Evolutionary conservation across 2,329 filamentous ascomycete genomes (phyloP).

Genomic region (Geoglossum cookeanum): DNA sequence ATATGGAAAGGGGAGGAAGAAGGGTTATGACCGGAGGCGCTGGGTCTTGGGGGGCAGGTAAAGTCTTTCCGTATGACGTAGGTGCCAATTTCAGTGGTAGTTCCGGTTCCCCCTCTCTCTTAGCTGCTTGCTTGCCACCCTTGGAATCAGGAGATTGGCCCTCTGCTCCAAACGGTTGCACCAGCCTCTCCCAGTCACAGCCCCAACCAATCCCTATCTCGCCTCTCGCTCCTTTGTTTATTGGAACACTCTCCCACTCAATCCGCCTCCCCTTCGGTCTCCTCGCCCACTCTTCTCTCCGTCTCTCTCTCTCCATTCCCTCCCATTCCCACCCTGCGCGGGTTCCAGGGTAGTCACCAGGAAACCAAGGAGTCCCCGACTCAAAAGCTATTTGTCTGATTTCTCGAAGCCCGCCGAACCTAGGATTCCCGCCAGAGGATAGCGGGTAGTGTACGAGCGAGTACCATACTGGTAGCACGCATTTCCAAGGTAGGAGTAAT

Average conservation of each 20-base stretch:
- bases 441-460: constrained; percentile 66
- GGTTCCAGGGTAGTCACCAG: constrained; percentile 65
- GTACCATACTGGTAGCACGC: constrained; percentile 71
- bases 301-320: constrained; percentile 37
- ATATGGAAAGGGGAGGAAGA: background rate
- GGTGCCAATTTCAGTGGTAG: background rate
- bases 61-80: background rate
- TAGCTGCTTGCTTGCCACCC: background rate
- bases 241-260: constrained; percentile 53
- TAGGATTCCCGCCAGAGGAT: constrained; percentile 58
- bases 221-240: constrained; percentile 56
- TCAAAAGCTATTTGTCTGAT: constrained; percentile 68
- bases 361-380: constrained; percentile 61
- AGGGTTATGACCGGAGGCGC: background rate
- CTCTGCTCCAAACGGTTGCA: constrained; percentile 11
- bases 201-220: constrained; percentile 68
- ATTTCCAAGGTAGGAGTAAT: constrained; percentile 76
- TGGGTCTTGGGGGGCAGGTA: background rate
- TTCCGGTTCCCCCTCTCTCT: background rate
- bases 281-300: constrained; percentile 49
- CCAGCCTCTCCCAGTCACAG: constrained; percentile 53
- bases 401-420: constrained; percentile 68
- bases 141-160: background rate
- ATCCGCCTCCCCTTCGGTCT: constrained; percentile 66
- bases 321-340: constrained; percentile 66